Conservation (phyloP, 1,284 basidiomycete genomes). For the Irpex rosettiformis region DNA sequence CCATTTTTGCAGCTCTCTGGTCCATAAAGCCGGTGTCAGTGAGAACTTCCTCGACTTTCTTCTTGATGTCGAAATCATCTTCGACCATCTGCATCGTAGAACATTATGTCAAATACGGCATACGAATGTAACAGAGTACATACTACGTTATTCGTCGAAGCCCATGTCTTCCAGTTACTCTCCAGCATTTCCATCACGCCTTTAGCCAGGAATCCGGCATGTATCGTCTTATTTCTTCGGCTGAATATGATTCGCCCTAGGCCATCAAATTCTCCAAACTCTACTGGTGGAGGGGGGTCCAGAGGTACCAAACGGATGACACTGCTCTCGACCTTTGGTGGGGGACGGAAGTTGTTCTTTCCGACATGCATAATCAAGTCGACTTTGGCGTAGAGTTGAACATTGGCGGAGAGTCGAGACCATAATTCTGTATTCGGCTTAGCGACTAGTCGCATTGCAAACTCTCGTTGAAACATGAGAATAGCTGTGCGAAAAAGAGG, state of each 20-base stretch:
- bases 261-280: conserved; percentile 98
- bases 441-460: conserved; percentile 91
- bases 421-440: conserved; percentile 84
- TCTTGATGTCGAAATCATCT: conserved; percentile 69
- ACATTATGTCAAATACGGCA: background rate
- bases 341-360: conserved; percentile 95
- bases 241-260: conserved; percentile 89
- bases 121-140: conserved; percentile 19
- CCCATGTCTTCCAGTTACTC: conserved; percentile 94
- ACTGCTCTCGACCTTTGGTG: conserved; percentile 91
- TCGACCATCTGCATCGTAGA: conserved; percentile 57
- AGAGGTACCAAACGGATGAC: conserved; percentile 91
- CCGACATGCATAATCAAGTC: conserved; percentile 97
- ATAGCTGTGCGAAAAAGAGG: conserved; percentile 93
- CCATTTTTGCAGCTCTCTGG: conserved; percentile 76
- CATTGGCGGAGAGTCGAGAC: conserved; percentile 95
- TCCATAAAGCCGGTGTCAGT: conserved; percentile 62
- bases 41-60: conserved; percentile 77
- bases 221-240: conserved; percentile 86
- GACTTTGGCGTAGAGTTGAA: conserved; percentile 94
- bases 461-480: conserved; percentile 99
- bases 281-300: conserved; percentile 93
- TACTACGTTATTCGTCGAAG: conserved; percentile 77
- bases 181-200: conserved; percentile 95
- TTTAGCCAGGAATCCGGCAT: conserved; percentile 88